These are phyloP conservation scores for Linnemannia zychae DNA, from an alignment of 192 early-diverging fungal genomes.

Conservation along the genomic window DNA sequence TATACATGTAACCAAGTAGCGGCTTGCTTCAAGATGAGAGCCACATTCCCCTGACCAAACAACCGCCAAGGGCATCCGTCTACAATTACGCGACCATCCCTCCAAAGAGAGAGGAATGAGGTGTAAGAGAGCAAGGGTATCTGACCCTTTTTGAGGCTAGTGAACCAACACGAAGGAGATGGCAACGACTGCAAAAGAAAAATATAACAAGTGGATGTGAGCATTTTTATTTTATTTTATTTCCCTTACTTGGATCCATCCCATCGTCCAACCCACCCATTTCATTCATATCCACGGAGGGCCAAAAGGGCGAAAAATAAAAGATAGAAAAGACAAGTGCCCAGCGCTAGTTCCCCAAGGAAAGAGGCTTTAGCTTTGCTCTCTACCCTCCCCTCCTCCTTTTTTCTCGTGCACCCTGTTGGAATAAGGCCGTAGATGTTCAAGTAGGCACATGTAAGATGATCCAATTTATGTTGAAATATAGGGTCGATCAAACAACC, in stretches of 20 bases:
- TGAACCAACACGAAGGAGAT: neutral
- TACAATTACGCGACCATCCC: neutral
- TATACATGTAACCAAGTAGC: neutral
- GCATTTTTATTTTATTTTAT: neutral
- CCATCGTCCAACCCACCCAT: neutral
- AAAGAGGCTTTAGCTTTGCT: conserved; percentile 4
- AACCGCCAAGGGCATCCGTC: neutral
- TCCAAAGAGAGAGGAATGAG: neutral
- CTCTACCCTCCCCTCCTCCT: neutral
- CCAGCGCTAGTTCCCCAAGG: neutral
- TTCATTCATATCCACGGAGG: neutral
- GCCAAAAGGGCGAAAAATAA: conserved; percentile 5
- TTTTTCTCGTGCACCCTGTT: neutral
- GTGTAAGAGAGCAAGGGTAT: neutral
- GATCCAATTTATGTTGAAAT: neutral
- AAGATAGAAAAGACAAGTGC: neutral
- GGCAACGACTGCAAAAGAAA: neutral
- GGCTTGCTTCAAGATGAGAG: neutral
- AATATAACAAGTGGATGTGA: neutral
- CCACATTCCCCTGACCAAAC: neutral
- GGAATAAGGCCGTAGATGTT: neutral
- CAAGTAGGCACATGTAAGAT: conserved; percentile 1
- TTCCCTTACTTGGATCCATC: neutral
- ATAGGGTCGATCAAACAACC: neutral
- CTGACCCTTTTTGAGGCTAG: neutral